phyloP scores from a whole-genome alignment of 2,329 filamentous ascomycete species.

The Tolypocladium pustulatum region DNA sequence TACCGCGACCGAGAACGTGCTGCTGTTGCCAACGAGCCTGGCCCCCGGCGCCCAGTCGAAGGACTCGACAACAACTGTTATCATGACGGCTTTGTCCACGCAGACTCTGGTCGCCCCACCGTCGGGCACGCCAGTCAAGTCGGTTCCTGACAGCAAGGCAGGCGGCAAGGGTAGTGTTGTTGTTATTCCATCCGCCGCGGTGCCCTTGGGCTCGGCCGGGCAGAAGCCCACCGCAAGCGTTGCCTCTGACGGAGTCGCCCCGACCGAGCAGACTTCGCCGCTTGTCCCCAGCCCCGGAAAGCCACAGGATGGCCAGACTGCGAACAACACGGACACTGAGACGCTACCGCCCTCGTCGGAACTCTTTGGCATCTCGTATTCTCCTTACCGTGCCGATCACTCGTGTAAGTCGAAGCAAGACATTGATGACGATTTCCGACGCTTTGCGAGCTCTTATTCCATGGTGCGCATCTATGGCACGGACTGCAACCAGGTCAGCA shows the following conservation, averaged over 20 bases:
- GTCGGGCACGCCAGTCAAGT: background rate
- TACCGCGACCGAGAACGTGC: conserved; percentile 27
- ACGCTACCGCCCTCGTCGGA: conserved; percentile 3
- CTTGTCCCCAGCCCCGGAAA: background rate
- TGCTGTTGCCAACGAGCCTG: conserved; percentile 7
- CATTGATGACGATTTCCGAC: conserved; percentile 53
- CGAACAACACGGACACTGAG: background rate
- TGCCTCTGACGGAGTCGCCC: background rate
- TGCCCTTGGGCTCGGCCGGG: background rate
- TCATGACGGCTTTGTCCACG: conserved; percentile 1
- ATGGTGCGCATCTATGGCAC: conserved; percentile 69
- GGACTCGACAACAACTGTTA: background rate
- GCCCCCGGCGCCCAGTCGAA: background rate
- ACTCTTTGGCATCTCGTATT: conserved; percentile 35
- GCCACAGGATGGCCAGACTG: background rate
- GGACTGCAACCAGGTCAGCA: conserved; percentile 63
- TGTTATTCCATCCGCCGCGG: background rate
- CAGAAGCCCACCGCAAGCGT: background rate
- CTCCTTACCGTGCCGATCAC: conserved; percentile 38
- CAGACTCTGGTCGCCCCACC: background rate
- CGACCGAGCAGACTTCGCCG: background rate
- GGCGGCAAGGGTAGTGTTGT: background rate
- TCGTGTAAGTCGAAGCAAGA: conserved; percentile 57
- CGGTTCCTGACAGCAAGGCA: background rate
- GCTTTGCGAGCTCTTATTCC: conserved; percentile 41